phyloP scores from a whole-genome alignment of 2,329 filamentous ascomycete genomes.

The Alternaria consortialis region DNA sequence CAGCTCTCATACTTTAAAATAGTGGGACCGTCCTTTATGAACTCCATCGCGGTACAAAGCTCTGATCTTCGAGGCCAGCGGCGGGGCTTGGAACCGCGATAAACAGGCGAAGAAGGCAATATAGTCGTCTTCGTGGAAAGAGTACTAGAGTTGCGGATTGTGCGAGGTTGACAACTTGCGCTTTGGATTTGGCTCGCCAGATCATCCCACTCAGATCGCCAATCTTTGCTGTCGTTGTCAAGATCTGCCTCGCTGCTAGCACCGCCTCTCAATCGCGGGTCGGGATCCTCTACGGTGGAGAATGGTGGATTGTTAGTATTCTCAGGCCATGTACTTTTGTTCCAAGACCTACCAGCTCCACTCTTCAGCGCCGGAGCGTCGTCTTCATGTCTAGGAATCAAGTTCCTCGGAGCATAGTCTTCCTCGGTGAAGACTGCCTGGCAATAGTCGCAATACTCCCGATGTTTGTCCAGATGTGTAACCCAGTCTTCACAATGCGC shows the following conservation, averaged over 20 bases:
- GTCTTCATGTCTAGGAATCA: not conserved
- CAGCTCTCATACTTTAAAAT: not conserved
- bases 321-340: not conserved
- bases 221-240: not conserved
- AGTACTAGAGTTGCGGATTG: constrained; percentile 7
- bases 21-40: not conserved
- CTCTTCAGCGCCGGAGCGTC: constrained; percentile 2
- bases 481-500: constrained; percentile 1
- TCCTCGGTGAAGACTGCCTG: not conserved
- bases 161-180: not conserved
- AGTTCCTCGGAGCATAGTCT: not conserved
- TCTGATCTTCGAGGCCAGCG: not conserved
- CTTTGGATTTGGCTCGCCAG: not conserved
- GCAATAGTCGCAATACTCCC: constrained; percentile 7
- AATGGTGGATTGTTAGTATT: not conserved
- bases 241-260: not conserved
- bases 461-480: constrained; percentile 5
- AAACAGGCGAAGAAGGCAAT: not conserved
- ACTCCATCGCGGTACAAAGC: not conserved
- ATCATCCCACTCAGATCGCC: constrained; percentile 7
- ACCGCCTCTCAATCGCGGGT: constrained; percentile 7
- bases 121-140: not conserved
- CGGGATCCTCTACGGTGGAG: not conserved
- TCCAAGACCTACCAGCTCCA: not conserved
- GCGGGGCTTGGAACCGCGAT: not conserved